Base-by-base conservation (phyloP, 2,329 filamentous ascomycete species). In the Macrophomina phaseolina region DNA sequence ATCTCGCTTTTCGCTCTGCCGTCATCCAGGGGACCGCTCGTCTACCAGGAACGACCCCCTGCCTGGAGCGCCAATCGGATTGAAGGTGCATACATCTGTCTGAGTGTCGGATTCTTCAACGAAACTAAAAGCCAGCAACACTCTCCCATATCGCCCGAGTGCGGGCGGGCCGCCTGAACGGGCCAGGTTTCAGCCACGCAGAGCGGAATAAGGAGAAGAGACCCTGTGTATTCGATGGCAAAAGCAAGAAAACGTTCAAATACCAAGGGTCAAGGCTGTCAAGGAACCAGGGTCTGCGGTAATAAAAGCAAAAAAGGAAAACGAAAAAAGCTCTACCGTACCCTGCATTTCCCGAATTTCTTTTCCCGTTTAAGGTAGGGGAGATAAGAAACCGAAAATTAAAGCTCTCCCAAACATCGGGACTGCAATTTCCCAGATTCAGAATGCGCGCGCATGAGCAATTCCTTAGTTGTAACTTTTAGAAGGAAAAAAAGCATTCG, bases 361-460 rank as follows among this genome's bases (percentile, higher is more conserved):
- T n/a, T 48, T 48, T 52, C 7, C 49, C 23, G 4, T n/a, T 2
- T 30, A 7, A 14, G 16, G 42, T 45, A n/a, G 42, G 40, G 12
- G 42, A 12, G 42, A n/a, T 8, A 34, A 32, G 28, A 14, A 52
- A 32, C 23, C 23, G 23, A 23, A 23, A 23, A 23, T 23, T 34
- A 16, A 11, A 34, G 49, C 49, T 52, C 16, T 4, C 49, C 23
- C 2, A 23, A 36, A 45, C 28, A 34, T 14, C 28, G 49, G 34
- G 28, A 52, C 49, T 52, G 49, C 28, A 52, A 52, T 52, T 52
- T 52, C 49, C 49, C 18, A 51, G n/a, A 8, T 36, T 53, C 30
- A 34, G 28, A 53, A 16, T 28, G 23, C 11, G 32, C 11, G 11
- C 42, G 16, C 42, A 38, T 7, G 23, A 4, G 32, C 9, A 28